These are phyloP conservation scores for Thermothielavioides terrestris DNA, from an alignment of 495 filamentous ascomycete species.

Conservation along the genomic window DNA sequence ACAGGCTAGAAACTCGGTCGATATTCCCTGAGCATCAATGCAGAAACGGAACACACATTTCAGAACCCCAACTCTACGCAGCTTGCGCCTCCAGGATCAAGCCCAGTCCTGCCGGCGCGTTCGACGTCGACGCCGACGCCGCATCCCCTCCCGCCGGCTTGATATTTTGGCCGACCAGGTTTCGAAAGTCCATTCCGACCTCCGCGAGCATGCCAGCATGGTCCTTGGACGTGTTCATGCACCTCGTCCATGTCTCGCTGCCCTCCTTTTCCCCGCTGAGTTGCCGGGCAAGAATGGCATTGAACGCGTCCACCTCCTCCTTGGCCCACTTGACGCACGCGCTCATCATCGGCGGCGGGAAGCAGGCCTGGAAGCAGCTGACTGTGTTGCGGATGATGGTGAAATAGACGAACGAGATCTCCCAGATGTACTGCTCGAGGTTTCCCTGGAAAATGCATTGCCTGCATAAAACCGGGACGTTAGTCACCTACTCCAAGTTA, in stretches of 20 bases:
- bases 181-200: constrained; percentile 83
- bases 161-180: constrained; percentile 48
- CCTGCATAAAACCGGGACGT: too few species aligned
- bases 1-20: too few species aligned
- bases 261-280: constrained; percentile 67
- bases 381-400: constrained; percentile 86
- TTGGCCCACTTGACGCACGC: constrained; percentile 96
- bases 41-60: not conserved
- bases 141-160: too few species aligned
- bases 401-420: constrained; percentile 96
- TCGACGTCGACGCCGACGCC: constrained; percentile 10
- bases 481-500: too few species aligned
- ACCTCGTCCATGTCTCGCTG: constrained; percentile 66
- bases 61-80: not conserved
- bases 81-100: constrained; percentile 19
- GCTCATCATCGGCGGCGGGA: constrained; percentile 75
- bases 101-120: constrained; percentile 35
- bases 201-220: constrained; percentile 74
- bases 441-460: constrained; percentile 92
- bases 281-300: constrained; percentile 69
- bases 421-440: constrained; percentile 83
- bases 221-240: constrained; percentile 69
- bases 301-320: constrained; percentile 83
- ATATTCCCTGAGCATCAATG: too few species aligned
- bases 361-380: constrained; percentile 78